Conservation (phyloP, 176 grass and related monocot genomes). For the Carex myosuroides region DNA sequence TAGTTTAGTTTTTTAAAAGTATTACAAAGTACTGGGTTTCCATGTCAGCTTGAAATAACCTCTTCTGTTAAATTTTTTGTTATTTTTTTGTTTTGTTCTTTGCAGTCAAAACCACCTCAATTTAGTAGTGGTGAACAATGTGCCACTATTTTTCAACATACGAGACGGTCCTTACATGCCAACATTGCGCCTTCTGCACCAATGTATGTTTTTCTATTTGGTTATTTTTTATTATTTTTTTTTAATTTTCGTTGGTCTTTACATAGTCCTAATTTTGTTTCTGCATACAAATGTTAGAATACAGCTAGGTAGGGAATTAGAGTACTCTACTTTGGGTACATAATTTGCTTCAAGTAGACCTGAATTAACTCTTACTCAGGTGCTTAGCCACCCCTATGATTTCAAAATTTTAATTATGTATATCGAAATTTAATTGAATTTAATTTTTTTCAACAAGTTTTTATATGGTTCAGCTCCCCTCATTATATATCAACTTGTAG, state of each 20-base stretch:
- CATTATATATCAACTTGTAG: too few species aligned
- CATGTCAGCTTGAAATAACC: neutral
- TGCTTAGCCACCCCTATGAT: too few species aligned
- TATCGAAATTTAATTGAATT: too few species aligned
- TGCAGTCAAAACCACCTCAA: slow-evolving; percentile 99
- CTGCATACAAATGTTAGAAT: neutral
- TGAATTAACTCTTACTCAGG: neutral
- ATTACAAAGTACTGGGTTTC: neutral
- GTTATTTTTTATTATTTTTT: slow-evolving; percentile 8
- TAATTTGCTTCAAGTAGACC: neutral
- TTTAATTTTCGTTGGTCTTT: neutral
- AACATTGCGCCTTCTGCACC: slow-evolving; percentile 93
- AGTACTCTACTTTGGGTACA: neutral
- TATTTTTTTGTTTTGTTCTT: slow-evolving; percentile 21
- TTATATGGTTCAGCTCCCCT: too few species aligned
- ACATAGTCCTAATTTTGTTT: slow-evolving; percentile 18
- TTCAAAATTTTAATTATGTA: too few species aligned
- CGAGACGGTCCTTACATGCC: slow-evolving; percentile 98
- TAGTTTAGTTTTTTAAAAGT: neutral
- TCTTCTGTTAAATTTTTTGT: neutral
- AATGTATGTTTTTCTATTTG: slow-evolving; percentile 50
- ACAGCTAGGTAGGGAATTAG: neutral
- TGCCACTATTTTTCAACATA: slow-evolving; percentile 92
- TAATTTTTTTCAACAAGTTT: too few species aligned
- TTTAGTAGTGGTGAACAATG: slow-evolving; percentile 95